Conservation (phyloP, 139 green algal species). For the Micromonas commoda region DNA sequence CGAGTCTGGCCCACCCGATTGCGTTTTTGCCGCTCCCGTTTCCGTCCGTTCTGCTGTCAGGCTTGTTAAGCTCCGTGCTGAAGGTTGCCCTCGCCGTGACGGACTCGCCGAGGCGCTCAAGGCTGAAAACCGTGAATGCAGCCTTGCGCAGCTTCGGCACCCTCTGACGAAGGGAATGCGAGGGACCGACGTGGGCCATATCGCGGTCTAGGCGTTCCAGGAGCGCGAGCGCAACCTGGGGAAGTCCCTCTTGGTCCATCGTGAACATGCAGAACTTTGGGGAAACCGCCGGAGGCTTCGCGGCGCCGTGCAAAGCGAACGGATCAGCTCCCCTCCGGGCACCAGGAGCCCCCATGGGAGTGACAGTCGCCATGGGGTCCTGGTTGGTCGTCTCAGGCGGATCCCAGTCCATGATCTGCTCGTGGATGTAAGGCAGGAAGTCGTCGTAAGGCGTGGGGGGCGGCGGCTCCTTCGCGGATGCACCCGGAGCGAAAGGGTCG, state of each 20-base stretch:
- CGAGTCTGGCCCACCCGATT: too few species aligned
- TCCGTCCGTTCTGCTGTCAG: conserved; percentile 13
- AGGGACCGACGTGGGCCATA: background rate
- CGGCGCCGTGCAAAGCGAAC: background rate
- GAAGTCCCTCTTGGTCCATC: background rate
- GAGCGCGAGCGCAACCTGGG: conserved; percentile 12
- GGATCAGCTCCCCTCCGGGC: too few species aligned
- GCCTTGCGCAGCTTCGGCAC: conserved; percentile 2
- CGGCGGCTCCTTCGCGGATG: background rate
- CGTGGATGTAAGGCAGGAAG: background rate
- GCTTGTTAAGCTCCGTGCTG: background rate
- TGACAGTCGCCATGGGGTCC: too few species aligned
- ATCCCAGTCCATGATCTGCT: conserved; percentile 3
- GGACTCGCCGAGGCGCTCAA: conserved; percentile 10
- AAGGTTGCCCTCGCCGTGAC: background rate
- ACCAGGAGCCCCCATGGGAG: too few species aligned
- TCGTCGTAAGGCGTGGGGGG: background rate
- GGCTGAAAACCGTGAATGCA: background rate
- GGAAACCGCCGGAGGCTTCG: background rate
- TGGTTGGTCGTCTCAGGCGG: background rate
- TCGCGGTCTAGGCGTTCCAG: conserved; percentile 13
- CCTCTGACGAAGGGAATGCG: background rate
- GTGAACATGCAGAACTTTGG: conserved; percentile 14
- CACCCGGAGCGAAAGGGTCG: background rate
- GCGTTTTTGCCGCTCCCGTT: too few species aligned